Base-by-base conservation (phyloP, 805 yeast species). In the Candida quercuum region DNA sequence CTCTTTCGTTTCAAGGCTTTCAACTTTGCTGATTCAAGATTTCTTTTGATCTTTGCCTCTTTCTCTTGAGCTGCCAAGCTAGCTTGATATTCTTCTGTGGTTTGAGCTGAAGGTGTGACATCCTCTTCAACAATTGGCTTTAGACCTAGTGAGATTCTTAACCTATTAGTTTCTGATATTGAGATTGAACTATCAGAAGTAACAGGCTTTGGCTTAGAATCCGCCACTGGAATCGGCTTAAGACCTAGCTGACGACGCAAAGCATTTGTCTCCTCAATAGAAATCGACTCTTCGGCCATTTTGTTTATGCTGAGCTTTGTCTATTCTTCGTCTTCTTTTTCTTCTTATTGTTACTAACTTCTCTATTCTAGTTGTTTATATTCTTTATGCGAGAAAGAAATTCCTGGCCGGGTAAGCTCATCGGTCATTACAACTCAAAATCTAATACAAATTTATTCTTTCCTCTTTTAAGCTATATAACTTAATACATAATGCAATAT, bases 181-280 rank as follows among this genome's bases (percentile, higher is more conserved):
- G 55, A 38, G 3, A 40, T 21, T 3, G 35, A 35, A 18, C 37
- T 26, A 12, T 33, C 41, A 15, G 16, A 2, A 16, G 8, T 5
- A 11, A 14, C 14, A 15, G 17, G n/a, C 20, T 30, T 24, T 24
- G 13, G 24, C 32, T 24, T n/a, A 21, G n/a, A 15, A 20, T 6
- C 24, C 15, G 45, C 37, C 19, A 40, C 42, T 10, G 67, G 69
- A 14, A 76, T 67, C 1, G 81, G 78, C 26, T 69, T 67, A 38
- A 79, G 59, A 1, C 85, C 85, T 10, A 76, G 48, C 11, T 71
- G 65, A 6, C 59, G 43, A 18, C 86, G 58, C 7, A 76, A 60
- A 45, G 57, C 61, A 49, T 79, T 78, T 0, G 85, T 79, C 41
- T 78, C 83, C 40, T 71, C 78, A 1, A 79, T 35, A 0, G 72